These are phyloP conservation scores for Venturia aucupariae DNA, from an alignment of 2,329 filamentous ascomycete species.

Conservation along the genomic window DNA sequence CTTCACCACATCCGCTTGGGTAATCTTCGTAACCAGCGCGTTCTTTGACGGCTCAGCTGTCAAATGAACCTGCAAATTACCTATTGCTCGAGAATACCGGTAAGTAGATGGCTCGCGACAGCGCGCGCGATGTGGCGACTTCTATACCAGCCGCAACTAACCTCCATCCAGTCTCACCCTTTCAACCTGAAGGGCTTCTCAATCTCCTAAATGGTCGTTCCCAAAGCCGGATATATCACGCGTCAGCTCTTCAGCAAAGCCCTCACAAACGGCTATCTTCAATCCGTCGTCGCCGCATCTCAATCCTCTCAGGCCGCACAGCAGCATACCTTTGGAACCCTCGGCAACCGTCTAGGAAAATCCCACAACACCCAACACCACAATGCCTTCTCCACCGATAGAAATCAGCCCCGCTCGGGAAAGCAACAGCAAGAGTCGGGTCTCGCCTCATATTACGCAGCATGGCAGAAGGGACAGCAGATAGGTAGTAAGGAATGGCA, in stretches of 20 bases:
- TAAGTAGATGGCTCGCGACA: slow-evolving; percentile 37
- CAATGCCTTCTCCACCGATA: slow-evolving; percentile 61
- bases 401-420: slow-evolving; percentile 21
- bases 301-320: slow-evolving; percentile 71
- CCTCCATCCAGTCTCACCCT: slow-evolving; percentile 34
- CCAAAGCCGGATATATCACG: slow-evolving; percentile 74
- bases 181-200: slow-evolving; percentile 51
- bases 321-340: slow-evolving; percentile 36
- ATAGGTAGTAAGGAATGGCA: slow-evolving; percentile 76
- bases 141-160: background rate
- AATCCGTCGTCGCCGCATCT: slow-evolving; percentile 91
- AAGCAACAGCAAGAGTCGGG: slow-evolving; percentile 28
- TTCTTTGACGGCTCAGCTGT: slow-evolving; percentile 84
- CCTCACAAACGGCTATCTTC: slow-evolving; percentile 94
- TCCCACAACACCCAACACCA: slow-evolving; percentile 52
- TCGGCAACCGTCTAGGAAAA: slow-evolving; percentile 34
- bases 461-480: slow-evolving; percentile 70
- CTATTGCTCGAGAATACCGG: slow-evolving; percentile 51
- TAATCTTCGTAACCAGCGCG: slow-evolving; percentile 48
- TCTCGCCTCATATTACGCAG: slow-evolving; percentile 84
- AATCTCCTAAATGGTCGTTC: slow-evolving; percentile 75
- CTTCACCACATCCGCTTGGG: background rate
- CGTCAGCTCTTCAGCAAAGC: slow-evolving; percentile 96
- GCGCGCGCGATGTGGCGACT: background rate
- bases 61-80: slow-evolving; percentile 95